These are phyloP conservation scores for Euphrasia arctica DNA, from an alignment of 305 asterid species.

Conservation along the genomic window DNA sequence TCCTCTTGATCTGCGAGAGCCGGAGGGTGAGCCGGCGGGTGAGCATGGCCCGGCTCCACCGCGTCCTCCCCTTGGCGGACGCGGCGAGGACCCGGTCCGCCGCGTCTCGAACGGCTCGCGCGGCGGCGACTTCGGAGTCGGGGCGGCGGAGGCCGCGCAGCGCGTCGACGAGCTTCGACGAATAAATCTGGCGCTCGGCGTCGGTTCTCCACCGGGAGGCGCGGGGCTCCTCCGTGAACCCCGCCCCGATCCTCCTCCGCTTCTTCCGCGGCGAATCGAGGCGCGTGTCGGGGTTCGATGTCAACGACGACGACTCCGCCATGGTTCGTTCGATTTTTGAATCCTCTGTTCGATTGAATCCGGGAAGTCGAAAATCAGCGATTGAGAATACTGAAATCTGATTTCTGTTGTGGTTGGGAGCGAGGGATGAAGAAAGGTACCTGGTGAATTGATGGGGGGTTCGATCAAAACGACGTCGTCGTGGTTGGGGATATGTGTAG, in stretches of 20 bases:
- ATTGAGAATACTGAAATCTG: neutral
- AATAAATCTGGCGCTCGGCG: conserved; percentile 53
- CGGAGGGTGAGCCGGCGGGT: conserved; percentile 50
- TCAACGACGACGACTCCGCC: conserved; percentile 35
- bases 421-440: no score
- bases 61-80: conserved; percentile 57
- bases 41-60: conserved; percentile 72
- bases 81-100: conserved; percentile 62
- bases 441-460: no score
- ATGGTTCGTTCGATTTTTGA: neutral
- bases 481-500: neutral
- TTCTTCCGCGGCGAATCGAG: conserved; percentile 34
- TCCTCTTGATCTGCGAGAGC: conserved; percentile 43
- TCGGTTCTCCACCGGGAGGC: conserved; percentile 45
- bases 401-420: neutral
- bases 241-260: conserved; percentile 38
- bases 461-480: neutral
- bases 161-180: conserved; percentile 55
- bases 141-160: conserved; percentile 49
- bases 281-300: conserved; percentile 30
- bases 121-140: conserved; percentile 22
- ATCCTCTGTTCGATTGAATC: neutral
- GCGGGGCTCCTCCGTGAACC: conserved; percentile 16
- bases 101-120: conserved; percentile 40
- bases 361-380: neutral